These are phyloP conservation scores for Purpureocillium takamizusanense DNA, from an alignment of 2,329 filamentous ascomycete genomes.

Conservation along the genomic window DNA sequence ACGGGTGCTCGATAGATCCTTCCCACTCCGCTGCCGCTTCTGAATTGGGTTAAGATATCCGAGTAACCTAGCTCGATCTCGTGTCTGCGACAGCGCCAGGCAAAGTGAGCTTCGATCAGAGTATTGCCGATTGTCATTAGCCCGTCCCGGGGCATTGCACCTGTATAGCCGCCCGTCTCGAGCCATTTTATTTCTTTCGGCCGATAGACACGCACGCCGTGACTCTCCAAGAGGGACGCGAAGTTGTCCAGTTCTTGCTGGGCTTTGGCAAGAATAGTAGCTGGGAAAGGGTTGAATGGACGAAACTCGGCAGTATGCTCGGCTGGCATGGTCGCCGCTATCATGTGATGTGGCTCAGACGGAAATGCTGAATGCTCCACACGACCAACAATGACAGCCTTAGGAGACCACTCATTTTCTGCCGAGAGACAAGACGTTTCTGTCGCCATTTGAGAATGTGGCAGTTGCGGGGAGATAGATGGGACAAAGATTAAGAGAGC, in stretches of 20 bases:
- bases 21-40: neutral
- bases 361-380: constrained; percentile 15
- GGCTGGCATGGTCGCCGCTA: constrained; percentile 10
- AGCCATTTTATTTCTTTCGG: constrained; percentile 12
- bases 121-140: constrained; percentile 20
- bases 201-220: constrained; percentile 15
- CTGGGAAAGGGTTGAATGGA: constrained; percentile 11
- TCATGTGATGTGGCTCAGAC: constrained; percentile 12
- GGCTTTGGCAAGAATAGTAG: constrained; percentile 12
- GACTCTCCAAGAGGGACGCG: constrained; percentile 10
- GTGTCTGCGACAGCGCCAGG: constrained; percentile 16
- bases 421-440: constrained; percentile 2
- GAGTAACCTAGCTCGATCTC: constrained; percentile 14
- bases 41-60: constrained; percentile 4
- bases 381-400: constrained; percentile 16
- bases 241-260: constrained; percentile 14
- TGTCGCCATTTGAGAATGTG: too few species aligned
- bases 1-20: constrained; percentile 7
- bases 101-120: constrained; percentile 20
- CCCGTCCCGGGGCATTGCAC: constrained; percentile 23
- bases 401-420: constrained; percentile 17
- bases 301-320: constrained; percentile 7
- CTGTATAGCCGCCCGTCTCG: constrained; percentile 19
- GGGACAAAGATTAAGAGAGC: too few species aligned
- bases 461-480: too few species aligned